Conservation (phyloP, 441 rosid genomes). For the Gossypium davidsonii region DNA sequence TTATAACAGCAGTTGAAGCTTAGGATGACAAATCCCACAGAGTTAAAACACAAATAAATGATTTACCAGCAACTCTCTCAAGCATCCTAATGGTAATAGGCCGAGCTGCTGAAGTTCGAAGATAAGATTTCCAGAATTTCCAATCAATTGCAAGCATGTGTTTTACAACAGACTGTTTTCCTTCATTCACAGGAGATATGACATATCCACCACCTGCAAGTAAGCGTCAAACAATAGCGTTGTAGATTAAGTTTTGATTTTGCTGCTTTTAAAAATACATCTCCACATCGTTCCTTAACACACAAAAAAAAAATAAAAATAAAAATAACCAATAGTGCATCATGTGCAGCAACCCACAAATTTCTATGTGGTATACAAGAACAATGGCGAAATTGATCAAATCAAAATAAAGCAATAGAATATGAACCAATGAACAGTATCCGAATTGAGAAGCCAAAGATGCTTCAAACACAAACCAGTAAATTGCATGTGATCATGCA, state of each 20-base stretch:
- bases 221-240: neutral
- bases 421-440: neutral
- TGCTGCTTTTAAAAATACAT: neutral
- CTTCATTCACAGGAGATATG: slow-evolving; percentile 65
- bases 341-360: slow-evolving; percentile 1
- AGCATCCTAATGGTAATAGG: slow-evolving; percentile 82
- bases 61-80: slow-evolving; percentile 82
- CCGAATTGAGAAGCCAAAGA: neutral
- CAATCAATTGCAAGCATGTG: slow-evolving; percentile 99
- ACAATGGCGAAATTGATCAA: neutral
- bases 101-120: slow-evolving; percentile 64
- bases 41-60: neutral
- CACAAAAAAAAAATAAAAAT: neutral
- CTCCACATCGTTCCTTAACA: neutral
- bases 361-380: neutral
- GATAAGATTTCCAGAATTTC: slow-evolving; percentile 85
- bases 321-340: neutral
- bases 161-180: slow-evolving; percentile 73
- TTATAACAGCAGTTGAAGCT: slow-evolving; percentile 16
- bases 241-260: slow-evolving; percentile 1
- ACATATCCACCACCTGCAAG: slow-evolving; percentile 93
- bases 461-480: slow-evolving; percentile 1
- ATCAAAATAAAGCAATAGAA: slow-evolving; percentile 3
- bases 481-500: neutral
- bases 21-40: neutral